A percentile compares a stretch with the other conserved stretches of the same genome.
Conservation (phyloP, 768 basidiomycete species). For the Amanita subjunquillea region DNA sequence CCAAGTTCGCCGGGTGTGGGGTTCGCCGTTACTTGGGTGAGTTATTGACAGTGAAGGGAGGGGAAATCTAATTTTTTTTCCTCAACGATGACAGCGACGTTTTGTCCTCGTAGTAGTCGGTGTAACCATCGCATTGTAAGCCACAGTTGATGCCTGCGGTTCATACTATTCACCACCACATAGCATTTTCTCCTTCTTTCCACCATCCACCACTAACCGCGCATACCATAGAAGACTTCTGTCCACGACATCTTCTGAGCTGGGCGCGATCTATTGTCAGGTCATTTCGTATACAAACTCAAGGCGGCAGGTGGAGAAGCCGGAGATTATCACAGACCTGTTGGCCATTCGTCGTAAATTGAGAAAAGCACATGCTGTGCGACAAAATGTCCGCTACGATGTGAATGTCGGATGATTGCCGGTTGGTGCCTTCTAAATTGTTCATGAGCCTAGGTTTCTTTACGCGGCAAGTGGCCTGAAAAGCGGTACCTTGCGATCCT, state of each 20-base stretch:
- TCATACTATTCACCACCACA: background rate
- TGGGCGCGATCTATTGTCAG: conserved; percentile 67
- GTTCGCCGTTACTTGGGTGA: conserved; percentile 62
- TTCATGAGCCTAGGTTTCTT: conserved; percentile 43
- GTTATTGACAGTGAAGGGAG: conserved; percentile 4
- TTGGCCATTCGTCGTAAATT: conserved; percentile 70
- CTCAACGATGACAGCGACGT: conserved; percentile 33
- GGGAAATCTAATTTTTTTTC: background rate
- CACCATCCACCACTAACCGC: conserved; percentile 69
- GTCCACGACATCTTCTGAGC: conserved; percentile 54
- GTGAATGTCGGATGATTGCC: conserved; percentile 21
- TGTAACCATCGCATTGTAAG: conserved; percentile 70
- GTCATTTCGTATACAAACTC: conserved; percentile 65
- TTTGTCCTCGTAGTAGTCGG: conserved; percentile 64
- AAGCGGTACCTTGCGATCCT: conserved; percentile 62
- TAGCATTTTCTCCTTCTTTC: conserved; percentile 61
- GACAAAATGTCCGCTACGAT: conserved; percentile 57
- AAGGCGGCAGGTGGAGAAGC: conserved; percentile 36
- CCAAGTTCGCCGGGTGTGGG: conserved; percentile 50
- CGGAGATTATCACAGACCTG: conserved; percentile 51
- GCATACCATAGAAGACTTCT: conserved; percentile 62
- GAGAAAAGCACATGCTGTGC: conserved; percentile 45
- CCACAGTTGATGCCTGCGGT: background rate
- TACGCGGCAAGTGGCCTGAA: conserved; percentile 74
- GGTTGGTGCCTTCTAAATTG: background rate